These are phyloP conservation scores for Fusarium aywerte DNA, from an alignment of 2,329 filamentous ascomycete species.

Conservation along the genomic window DNA sequence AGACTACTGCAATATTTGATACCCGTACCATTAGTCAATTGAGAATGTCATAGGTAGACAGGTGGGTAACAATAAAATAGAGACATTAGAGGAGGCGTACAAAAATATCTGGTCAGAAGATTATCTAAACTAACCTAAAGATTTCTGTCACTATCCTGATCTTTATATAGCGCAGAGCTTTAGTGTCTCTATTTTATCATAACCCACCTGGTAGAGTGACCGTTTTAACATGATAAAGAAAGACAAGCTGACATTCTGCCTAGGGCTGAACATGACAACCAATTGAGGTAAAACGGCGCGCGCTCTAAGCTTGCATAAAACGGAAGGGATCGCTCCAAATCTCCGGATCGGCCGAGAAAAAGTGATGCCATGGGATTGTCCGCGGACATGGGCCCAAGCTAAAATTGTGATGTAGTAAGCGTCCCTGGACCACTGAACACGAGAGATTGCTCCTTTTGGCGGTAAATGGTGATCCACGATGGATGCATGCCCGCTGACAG, in stretches of 20 bases:
- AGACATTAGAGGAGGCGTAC: too few species aligned
- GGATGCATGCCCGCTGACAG: constrained; percentile 28
- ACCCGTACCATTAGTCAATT: constrained; percentile 17
- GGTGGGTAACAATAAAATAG: too few species aligned
- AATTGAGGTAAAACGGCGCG: not conserved
- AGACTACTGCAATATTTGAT: constrained; percentile 28
- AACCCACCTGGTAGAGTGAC: too few species aligned
- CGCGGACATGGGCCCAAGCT: not conserved
- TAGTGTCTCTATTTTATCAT: too few species aligned
- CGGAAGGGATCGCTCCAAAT: not conserved
- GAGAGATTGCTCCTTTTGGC: constrained; percentile 1
- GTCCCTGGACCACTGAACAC: constrained; percentile 9
- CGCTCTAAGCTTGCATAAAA: not conserved
- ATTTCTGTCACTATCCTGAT: too few species aligned
- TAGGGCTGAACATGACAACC: constrained; percentile 8
- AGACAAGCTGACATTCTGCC: not conserved
- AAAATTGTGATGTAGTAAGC: constrained; percentile 11
- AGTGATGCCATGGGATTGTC: not conserved
- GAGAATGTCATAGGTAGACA: not conserved
- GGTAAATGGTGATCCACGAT: constrained; percentile 13
- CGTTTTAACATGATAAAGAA: too few species aligned
- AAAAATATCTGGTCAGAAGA: too few species aligned
- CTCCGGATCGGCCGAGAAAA: constrained; percentile 19
- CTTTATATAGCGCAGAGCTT: too few species aligned
- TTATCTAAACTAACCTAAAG: too few species aligned